These are phyloP conservation scores for Casuarina equisetifolia DNA, from an alignment of 306 rosid species.

Conservation along the genomic window DNA sequence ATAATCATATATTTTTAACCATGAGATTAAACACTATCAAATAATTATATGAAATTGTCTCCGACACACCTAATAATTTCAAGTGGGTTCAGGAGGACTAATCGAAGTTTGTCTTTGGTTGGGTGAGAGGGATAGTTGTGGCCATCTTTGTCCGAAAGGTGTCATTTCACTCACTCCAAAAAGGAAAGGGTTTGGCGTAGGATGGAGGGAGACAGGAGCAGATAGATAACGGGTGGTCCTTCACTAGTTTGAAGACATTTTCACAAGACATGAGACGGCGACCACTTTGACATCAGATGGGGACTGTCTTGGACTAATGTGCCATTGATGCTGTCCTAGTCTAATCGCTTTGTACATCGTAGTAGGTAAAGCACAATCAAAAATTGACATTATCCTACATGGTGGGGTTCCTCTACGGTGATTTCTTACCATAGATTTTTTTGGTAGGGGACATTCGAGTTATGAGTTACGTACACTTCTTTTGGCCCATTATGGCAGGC, in stretches of 20 bases:
- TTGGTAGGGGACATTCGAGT: neutral
- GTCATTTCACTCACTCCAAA: neutral
- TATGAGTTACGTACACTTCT: neutral
- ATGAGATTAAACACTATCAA: no score
- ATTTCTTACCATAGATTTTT: no score
- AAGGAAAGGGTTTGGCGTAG: neutral
- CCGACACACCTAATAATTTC: no score
- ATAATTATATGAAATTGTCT: no score
- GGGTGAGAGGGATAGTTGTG: conserved; percentile 15
- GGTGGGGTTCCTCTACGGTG: neutral
- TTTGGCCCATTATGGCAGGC: no score
- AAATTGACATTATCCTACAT: neutral
- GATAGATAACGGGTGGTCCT: neutral
- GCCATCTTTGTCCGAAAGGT: neutral
- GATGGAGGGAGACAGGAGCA: conserved; percentile 31
- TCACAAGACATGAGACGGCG: conserved; percentile 8
- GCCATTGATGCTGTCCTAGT: neutral
- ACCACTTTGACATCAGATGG: conserved; percentile 31
- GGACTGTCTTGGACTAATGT: conserved; percentile 32
- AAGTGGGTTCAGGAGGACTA: neutral
- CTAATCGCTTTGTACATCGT: conserved; percentile 19
- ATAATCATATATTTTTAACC: no score
- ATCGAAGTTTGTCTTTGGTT: conserved; percentile 7
- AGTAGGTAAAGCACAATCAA: conserved; percentile 15
- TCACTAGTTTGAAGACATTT: neutral